A percentile compares a stretch with the other conserved stretches of the same genome.
phyloP scores from a whole-genome alignment of 495 filamentous ascomycete species.

The Neurospora discreta region DNA sequence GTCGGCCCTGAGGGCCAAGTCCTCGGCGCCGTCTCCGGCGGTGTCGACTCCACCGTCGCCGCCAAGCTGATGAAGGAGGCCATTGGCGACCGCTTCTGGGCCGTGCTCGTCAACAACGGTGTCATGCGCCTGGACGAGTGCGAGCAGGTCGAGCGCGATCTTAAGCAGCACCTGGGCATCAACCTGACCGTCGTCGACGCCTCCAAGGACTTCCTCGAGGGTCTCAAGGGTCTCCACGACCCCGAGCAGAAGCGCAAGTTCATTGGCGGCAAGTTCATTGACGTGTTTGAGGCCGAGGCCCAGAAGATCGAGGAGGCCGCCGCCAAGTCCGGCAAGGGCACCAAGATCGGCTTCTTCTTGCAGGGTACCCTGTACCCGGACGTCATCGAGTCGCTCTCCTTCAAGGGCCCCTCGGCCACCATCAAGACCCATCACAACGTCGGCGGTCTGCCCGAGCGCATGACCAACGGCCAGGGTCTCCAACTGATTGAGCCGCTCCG shows the following conservation, averaged over 20 bases:
- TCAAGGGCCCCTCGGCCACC: conserved; percentile 70
- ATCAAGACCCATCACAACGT: conserved; percentile 84
- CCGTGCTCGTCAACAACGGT: conserved; percentile 77
- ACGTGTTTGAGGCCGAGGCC: conserved; percentile 76
- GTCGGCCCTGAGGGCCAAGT: conserved; percentile 76
- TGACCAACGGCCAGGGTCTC: conserved; percentile 22
- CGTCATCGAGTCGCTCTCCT: conserved; percentile 71
- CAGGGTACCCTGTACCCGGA: conserved; percentile 37
- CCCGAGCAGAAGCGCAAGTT: conserved; percentile 92
- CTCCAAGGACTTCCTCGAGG: conserved; percentile 56
- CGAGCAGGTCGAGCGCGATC: conserved; percentile 60
- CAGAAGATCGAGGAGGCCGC: conserved; percentile 61
- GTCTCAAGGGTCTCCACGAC: conserved; percentile 64
- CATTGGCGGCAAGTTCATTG: conserved; percentile 66
- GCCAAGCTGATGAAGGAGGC: conserved; percentile 61
- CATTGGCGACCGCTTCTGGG: conserved; percentile 80
- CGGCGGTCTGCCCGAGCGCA: conserved; percentile 48
- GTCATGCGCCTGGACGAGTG: conserved; percentile 83
- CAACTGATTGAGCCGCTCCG: conserved; percentile 58
- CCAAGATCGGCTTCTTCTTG: conserved; percentile 16
- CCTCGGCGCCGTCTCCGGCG: conserved; percentile 76
- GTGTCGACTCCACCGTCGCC: conserved; percentile 86
- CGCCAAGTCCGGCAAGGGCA: conserved; percentile 40
- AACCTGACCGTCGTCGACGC: conserved; percentile 85
- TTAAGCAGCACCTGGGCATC: conserved; percentile 71